These are phyloP conservation scores for Ostreobium quekettii DNA, from an alignment of 139 green algal genomes.

Conservation along the genomic window DNA sequence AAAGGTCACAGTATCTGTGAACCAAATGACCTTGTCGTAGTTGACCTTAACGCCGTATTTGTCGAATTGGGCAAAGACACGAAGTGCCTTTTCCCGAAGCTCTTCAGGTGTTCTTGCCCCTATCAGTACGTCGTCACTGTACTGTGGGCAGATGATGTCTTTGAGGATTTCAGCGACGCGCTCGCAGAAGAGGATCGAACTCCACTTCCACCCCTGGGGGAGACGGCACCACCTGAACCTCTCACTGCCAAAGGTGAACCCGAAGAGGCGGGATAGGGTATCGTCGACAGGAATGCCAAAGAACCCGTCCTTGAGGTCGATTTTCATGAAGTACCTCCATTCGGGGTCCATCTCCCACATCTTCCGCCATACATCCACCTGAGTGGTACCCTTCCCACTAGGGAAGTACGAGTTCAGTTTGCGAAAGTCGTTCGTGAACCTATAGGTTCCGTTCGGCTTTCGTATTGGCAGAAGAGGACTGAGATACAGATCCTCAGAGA, in stretches of 20 bases:
- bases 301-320: conserved; percentile 15
- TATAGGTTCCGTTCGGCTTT: conserved; percentile 5
- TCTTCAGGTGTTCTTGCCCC: neutral
- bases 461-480: conserved; percentile 4
- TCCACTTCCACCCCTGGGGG: conserved; percentile 1
- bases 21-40: neutral
- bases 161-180: neutral
- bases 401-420: conserved; percentile 12
- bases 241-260: conserved; percentile 8
- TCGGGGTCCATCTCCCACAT: neutral
- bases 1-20: neutral
- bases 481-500: neutral
- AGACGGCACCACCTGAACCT: neutral
- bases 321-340: conserved; percentile 9
- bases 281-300: conserved; percentile 5
- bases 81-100: neutral
- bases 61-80: neutral
- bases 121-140: neutral
- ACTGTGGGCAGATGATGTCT: neutral
- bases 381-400: neutral
- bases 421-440: conserved; percentile 14
- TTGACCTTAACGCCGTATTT: neutral
- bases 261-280: neutral
- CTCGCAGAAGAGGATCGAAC: neutral
- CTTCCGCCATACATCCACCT: neutral